Base-by-base conservation (phyloP, 345 rosid genomes). In the Isatis tinctoria region DNA sequence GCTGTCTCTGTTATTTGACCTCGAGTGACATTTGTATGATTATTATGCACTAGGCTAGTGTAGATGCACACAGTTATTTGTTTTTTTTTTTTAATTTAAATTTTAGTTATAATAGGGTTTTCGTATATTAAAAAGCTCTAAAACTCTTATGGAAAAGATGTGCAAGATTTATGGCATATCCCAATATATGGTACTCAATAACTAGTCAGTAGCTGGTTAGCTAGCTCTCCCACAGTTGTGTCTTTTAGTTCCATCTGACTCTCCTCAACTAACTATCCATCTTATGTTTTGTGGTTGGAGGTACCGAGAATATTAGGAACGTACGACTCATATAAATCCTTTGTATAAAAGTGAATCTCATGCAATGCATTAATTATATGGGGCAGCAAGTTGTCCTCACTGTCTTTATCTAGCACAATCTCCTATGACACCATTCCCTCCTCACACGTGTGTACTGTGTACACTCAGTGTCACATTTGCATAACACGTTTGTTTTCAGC, bases 271-370 rank as follows among this genome's bases (percentile, higher is more conserved):
- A 65, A 74, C 78, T 66, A 35, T 65, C 67, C 41, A 47, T 57
- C 35, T 65, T 44, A 35, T n/a, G 61, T 60, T 49, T 59, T 67
- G 68, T 60, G 30, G 78, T 67, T 74, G 78, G 73, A 67, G 41
- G 68, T 66, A 57, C 35, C 72, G 66, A 74, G 41, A 66, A 66
- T 66, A 74, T 59, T 74, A 74, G 73, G 67, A 74, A 74, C 60
- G 72, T 74, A 66, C 51, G 77, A 65, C 26, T 54, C 48, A 17
- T 51, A 24, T 24, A 13, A 28, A 37, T 47, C 74, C 10, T 28
- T n/a, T 47, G 51, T 51, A 49, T 37, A 72, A 39, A 51, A 39
- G 62, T 73, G 70, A 64, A 64, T 12, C 24, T 41, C 43, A 53
- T 73, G 64, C 70, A 54, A 32, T 24, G 30, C 22, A 49, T 13